Base-by-base conservation (phyloP, 148 eudicot species). In the Simmondsia chinensis region DNA sequence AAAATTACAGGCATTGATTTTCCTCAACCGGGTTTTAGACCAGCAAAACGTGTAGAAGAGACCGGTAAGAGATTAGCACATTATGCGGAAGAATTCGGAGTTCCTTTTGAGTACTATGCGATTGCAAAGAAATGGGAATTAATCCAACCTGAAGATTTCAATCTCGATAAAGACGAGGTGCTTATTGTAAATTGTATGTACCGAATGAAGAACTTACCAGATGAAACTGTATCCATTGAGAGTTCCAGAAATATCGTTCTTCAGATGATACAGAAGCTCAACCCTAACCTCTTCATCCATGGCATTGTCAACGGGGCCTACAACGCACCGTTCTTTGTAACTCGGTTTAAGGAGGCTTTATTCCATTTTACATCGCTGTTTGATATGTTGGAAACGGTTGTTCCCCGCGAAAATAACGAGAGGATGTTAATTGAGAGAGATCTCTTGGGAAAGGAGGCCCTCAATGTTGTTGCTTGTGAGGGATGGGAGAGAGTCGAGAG, bases 311-410 rank as follows among this genome's bases (percentile, higher is more conserved):
- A 54, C 14, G 48, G 59, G 38, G n/a, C 59, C 1, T 54, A 27
- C 29, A 54, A 43, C 32, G 29, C 48, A 2, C 59, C 59, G 4
- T 54, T 54, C 59, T 54, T 54, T 7, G 15, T 42, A 20, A 40
- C 59, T 1, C 29, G 59, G 28, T 54, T 54, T 15, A 41, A 48
- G 30, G 59, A 54, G 31, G 59, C 59, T 17, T 18, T 54, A 9
- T 50, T 50, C 4, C 46, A 42, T n/a, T 42, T 21, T 29, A 20
- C 46, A 0, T 6, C 46, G 1, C 27, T 18, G 7, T 42, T 42
- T 9, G 46, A 42, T 20, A 42, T 42, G 17, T 19, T 42, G 10
- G 46, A 42, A 18, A 13, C 28, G 11, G 23, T 7, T 21, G 12
- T 42, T 10, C 28, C 29, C 2, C 22, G 46, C 5, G 46, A 42